These are phyloP conservation scores for Lathyrus aphaca DNA, from an alignment of 306 rosid genomes.

Conservation along the genomic window DNA sequence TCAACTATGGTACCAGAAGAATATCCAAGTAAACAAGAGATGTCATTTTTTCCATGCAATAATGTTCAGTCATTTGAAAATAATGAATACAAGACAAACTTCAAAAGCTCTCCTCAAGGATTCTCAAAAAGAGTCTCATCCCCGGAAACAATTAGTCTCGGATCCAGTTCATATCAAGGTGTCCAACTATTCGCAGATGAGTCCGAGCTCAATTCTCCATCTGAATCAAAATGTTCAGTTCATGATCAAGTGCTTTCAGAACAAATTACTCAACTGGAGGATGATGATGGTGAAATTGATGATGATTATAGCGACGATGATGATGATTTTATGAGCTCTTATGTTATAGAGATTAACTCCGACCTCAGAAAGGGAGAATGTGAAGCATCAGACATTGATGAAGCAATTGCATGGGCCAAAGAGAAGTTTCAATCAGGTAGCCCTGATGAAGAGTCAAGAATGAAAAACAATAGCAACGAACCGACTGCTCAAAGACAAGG, in stretches of 20 bases:
- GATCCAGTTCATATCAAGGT: slow-evolving; percentile 62
- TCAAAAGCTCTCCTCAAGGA: slow-evolving; percentile 55
- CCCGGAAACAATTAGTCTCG: slow-evolving; percentile 66
- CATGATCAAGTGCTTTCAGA: slow-evolving; percentile 44
- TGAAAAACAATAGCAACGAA: slow-evolving; percentile 46
- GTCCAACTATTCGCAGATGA: slow-evolving; percentile 62
- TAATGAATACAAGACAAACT: slow-evolving; percentile 47
- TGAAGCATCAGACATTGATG: slow-evolving; percentile 67
- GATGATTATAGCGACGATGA: slow-evolving; percentile 53
- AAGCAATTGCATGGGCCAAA: slow-evolving; percentile 98
- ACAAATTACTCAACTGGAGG: slow-evolving; percentile 38
- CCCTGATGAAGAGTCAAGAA: slow-evolving; percentile 58
- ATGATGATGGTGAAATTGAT: slow-evolving; percentile 34
- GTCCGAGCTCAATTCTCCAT: slow-evolving; percentile 66
- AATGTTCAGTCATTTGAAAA: slow-evolving; percentile 49
- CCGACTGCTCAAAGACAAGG: slow-evolving; percentile 57
- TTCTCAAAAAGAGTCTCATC: slow-evolving; percentile 68
- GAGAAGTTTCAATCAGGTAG: slow-evolving; percentile 66
- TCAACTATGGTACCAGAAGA: slow-evolving; percentile 52
- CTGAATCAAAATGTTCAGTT: slow-evolving; percentile 56
- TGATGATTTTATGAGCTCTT: slow-evolving; percentile 81
- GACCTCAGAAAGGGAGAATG: slow-evolving; percentile 64
- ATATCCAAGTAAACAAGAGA: slow-evolving; percentile 49
- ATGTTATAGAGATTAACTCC: slow-evolving; percentile 77
- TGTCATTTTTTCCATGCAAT: slow-evolving; percentile 44